Evolutionary conservation across 768 basidiomycete species (phyloP), one percentile per base, ranked within the genome.

Genomic region (Leccinum rimulosum): DNA sequence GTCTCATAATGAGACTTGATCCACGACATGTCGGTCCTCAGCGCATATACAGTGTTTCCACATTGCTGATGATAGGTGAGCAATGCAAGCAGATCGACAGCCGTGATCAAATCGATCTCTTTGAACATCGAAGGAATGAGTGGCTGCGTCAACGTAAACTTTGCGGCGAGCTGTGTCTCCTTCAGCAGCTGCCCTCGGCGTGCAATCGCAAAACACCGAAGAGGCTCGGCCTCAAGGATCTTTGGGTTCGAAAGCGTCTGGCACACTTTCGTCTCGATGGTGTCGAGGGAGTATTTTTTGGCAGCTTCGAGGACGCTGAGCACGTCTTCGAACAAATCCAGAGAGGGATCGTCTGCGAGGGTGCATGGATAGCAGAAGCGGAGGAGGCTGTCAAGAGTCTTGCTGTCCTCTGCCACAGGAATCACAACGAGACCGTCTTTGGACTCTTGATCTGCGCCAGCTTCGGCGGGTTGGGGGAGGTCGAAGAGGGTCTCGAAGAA

Each of bases 311-410:
- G 43, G 43, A 45, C 19, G n/a, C 11, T 45, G 43, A 45, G 17
- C n/a, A 45, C 43, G 43, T 45, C 43, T 19, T 45, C 43, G 43
- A 45, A 10, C 7, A 45, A 1, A 17, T 19, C 9, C 3, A 19
- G 43, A 3, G n/a, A 12, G 4, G 45, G 45, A 14, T 45, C 45
- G 5, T 45, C 45, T 14, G 45, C 45, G n/a, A 45, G n/a, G 27
- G 48, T 49, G 6, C 48, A 49, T 8, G 48, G 48, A 25, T 69
- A 71, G 33, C 67, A 73, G 43, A 70, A 65, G 19, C 67, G 59
- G 28, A 71, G 59, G 14, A 49, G 48, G 10, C 27, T 3, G 14
- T 49, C 48, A 17, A 49, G 48, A 9, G 48, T 49, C 28, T 57
- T 67, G 45, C 45, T 45, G 19, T 45, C 45, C 45, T 45, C 45